Evolutionary conservation across 805 yeast genomes (phyloP).

Genomic region (Monosporozyma aerobia): DNA sequence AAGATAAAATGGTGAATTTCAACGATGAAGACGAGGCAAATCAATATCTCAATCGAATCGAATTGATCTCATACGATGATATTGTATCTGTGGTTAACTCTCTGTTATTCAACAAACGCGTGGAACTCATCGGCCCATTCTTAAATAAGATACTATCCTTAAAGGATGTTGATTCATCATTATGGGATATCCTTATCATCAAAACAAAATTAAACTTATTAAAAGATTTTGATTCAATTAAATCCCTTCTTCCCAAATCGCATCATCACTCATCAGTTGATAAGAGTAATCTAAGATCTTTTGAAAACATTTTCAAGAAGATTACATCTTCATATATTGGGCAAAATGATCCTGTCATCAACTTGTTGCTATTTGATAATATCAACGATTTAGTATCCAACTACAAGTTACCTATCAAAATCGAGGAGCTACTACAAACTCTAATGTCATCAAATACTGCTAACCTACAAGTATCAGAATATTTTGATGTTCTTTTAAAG

Average conservation of each 20-base stretch:
- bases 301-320: conserved; percentile 13
- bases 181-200: conserved; percentile 9
- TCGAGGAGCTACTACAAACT: not conserved
- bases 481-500: conserved; percentile 21
- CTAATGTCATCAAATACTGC: not conserved
- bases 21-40: conserved; percentile 26
- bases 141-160: conserved; percentile 20
- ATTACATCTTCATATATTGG: conserved; percentile 13
- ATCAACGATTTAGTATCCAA: conserved; percentile 11
- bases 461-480: conserved; percentile 10
- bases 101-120: conserved; percentile 14
- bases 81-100: conserved; percentile 20
- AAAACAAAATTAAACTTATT: conserved; percentile 19
- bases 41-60: conserved; percentile 22
- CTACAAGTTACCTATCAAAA: conserved; percentile 8
- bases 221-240: conserved; percentile 4
- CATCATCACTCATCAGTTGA: not conserved
- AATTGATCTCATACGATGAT: conserved; percentile 21
- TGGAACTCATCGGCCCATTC: conserved; percentile 11
- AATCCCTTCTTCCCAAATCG: not conserved
- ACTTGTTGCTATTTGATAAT: conserved; percentile 16
- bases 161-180: conserved; percentile 6
- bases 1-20: conserved; percentile 7
- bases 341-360: conserved; percentile 8
- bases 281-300: not conserved